Conservation (phyloP, 352 stramenopile species). For the Pythium angustatum region DNA sequence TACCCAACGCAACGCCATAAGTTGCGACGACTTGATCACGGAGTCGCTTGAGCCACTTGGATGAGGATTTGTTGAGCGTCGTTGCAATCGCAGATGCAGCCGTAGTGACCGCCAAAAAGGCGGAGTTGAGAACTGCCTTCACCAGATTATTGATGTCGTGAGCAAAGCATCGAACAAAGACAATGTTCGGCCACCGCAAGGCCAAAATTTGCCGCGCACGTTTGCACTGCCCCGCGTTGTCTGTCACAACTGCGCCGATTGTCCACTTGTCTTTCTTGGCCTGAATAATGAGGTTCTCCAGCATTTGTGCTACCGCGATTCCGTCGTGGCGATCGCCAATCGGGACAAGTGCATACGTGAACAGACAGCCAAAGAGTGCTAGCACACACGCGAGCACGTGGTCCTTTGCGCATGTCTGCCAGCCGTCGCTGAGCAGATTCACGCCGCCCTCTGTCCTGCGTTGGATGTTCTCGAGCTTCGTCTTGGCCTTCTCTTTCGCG, state of each 20-base stretch:
- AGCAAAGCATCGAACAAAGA: not conserved
- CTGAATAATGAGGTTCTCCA: not conserved
- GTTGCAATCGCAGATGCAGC: not conserved
- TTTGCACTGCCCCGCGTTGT: not conserved
- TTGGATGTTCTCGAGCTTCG: too few species aligned
- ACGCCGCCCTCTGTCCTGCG: too few species aligned
- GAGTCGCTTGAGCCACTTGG: not conserved
- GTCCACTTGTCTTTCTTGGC: not conserved
- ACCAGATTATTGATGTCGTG: slow-evolving; percentile 7
- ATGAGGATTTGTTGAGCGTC: not conserved
- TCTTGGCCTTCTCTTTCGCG: too few species aligned
- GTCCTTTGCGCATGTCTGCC: not conserved
- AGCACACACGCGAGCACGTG: not conserved
- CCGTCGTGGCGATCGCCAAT: not conserved
- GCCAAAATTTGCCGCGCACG: not conserved
- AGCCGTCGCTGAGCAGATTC: not conserved
- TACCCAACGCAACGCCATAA: not conserved
- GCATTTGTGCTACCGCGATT: not conserved
- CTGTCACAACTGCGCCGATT: not conserved
- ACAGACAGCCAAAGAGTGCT: not conserved
- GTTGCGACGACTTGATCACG: not conserved
- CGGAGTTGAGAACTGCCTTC: not conserved
- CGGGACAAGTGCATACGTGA: not conserved
- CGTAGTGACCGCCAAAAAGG: not conserved
- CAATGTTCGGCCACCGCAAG: not conserved